Evolutionary conservation across 257 asterid species (phyloP).

Genomic region (Solanum medicagineum): DNA sequence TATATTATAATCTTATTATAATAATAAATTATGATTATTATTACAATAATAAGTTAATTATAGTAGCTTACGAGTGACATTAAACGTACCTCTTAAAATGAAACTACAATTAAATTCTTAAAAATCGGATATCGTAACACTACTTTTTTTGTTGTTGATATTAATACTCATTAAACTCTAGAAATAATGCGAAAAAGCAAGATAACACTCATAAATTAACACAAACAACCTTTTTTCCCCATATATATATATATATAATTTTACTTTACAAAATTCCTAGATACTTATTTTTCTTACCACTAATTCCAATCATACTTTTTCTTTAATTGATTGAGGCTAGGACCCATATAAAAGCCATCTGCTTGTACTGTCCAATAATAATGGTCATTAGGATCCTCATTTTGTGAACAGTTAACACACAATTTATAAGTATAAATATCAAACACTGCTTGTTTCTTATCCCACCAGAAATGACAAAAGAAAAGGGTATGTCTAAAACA

Average conservation of each 20-base stretch:
- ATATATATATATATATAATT: not conserved
- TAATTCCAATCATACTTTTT: not conserved
- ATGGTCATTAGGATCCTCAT: not conserved
- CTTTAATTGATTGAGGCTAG: not conserved
- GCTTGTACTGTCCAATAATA: not conserved
- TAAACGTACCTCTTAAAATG: no score
- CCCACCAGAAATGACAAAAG: not conserved
- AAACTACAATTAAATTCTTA: no score
- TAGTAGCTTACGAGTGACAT: no score
- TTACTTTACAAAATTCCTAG: not conserved
- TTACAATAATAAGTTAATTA: no score
- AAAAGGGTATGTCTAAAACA: not conserved
- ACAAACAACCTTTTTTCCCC: not conserved
- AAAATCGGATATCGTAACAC: not conserved
- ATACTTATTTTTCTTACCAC: not conserved
- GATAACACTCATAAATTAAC: not conserved
- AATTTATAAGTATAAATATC: not conserved
- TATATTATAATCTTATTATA: not conserved
- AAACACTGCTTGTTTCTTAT: not conserved
- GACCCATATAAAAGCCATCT: not conserved
- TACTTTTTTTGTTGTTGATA: no score
- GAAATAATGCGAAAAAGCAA: not conserved
- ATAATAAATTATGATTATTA: no score
- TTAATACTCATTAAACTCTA: no score
- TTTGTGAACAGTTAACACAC: not conserved